Percentiles rank a stretch among this genome's conserved stretches.
Conservation (phyloP, 306 rosid genomes). For the Trifolium dubium region DNA sequence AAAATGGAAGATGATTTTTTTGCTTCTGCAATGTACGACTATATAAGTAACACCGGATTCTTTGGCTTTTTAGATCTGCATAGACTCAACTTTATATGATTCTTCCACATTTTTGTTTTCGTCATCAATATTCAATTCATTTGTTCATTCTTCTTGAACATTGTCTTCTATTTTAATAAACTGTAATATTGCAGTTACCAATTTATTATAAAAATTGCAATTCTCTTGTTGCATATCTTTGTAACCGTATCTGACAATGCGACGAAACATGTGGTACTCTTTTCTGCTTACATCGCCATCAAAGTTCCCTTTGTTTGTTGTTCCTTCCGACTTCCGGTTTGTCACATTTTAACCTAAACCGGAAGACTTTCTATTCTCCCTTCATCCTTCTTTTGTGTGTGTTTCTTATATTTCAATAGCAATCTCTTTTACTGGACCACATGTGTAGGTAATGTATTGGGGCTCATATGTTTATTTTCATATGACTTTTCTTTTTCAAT, state of each 20-base stretch:
- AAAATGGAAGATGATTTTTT: slow-evolving; percentile 66
- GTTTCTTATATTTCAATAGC: no score
- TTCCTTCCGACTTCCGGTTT: no score
- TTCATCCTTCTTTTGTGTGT: no score
- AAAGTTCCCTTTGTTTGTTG: no score
- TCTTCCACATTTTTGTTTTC: slow-evolving; percentile 44
- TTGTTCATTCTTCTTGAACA: slow-evolving; percentile 35
- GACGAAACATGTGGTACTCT: slow-evolving; percentile 71
- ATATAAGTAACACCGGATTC: slow-evolving; percentile 81
- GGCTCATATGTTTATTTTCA: no score
- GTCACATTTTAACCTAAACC: no score
- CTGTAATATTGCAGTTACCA: slow-evolving; percentile 59
- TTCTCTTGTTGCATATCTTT: slow-evolving; percentile 73
- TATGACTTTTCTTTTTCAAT: no score
- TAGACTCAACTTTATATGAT: slow-evolving; percentile 53
- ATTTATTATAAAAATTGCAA: slow-evolving; percentile 60
- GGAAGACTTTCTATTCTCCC: no score
- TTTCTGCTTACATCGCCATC: no score
- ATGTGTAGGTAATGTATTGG: no score
- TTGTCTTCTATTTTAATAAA: slow-evolving; percentile 63
- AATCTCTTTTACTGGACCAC: no score
- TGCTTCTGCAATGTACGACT: slow-evolving; percentile 77
- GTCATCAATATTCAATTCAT: slow-evolving; percentile 37
- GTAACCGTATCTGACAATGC: slow-evolving; percentile 77
- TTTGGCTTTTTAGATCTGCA: slow-evolving; percentile 64